A percentile compares a stretch with the other conserved stretches of the same genome.
These are phyloP conservation scores for Mycena filopes DNA, from an alignment of 768 basidiomycete genomes.

Conservation along the genomic window DNA sequence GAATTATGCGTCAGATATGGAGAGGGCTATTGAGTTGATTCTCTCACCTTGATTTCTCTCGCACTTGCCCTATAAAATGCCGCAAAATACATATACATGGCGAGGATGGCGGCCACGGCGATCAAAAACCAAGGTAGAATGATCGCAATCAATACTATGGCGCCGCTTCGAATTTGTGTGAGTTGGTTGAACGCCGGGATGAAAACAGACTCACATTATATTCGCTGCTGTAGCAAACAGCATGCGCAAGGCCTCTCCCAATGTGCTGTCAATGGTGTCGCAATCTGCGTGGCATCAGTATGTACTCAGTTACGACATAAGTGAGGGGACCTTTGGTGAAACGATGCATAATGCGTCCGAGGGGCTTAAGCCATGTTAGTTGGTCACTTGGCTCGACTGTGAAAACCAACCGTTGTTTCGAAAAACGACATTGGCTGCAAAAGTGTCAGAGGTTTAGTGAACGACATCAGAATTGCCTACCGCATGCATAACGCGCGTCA, in stretches of 20 bases:
- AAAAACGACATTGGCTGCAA: conserved; percentile 85
- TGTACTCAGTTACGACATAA: background rate
- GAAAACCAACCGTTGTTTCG: conserved; percentile 74
- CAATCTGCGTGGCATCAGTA: conserved; percentile 59
- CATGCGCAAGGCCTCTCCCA: conserved; percentile 83
- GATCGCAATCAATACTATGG: conserved; percentile 63
- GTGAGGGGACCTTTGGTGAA: conserved; percentile 75
- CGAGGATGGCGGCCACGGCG: conserved; percentile 67
- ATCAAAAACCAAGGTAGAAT: conserved; percentile 89
- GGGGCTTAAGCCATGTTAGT: conserved; percentile 55
- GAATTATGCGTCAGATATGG: background rate
- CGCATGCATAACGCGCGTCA: conserved; percentile 79
- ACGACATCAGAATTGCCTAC: conserved; percentile 2
- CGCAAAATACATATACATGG: conserved; percentile 77
- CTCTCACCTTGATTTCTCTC: conserved; percentile 80
- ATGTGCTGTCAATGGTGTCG: conserved; percentile 81
- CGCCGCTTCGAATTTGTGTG: conserved; percentile 55
- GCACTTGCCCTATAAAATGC: conserved; percentile 88
- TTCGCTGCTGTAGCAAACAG: conserved; percentile 68
- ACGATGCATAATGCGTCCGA: conserved; percentile 91
- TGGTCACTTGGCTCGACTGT: background rate
- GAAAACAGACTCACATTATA: too few relatives aligned
- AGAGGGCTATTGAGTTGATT: background rate
- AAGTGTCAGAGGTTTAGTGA: background rate
- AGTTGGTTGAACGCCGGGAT: too few relatives aligned